Base-by-base conservation (phyloP, 345 rosid genomes). In the Lumnitzera littorea region DNA sequence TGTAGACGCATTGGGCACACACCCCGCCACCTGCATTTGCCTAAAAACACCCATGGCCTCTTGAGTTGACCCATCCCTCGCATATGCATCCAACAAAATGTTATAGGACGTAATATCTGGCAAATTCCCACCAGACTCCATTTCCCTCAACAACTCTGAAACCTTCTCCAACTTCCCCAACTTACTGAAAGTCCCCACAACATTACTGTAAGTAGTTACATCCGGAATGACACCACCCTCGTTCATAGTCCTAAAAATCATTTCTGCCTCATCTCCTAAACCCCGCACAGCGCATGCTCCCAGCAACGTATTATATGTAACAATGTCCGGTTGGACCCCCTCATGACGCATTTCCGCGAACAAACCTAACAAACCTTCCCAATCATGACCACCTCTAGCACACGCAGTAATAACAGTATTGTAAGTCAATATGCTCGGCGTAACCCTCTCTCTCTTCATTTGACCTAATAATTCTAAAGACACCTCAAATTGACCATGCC, bases 261-360 rank as follows among this genome's bases (percentile, higher is more conserved):
- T 89, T 71, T 82, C 97, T 20, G 97, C 96, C 81, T 86, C 97
- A 48, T 84, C 88, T 36, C 91, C 96, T 61, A 90, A 72, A 56
- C 96, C 91, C 73, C 97, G 79, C 64, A 52, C 65, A 15, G 91
- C 96, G 80, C 96, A 94, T 69, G 99, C 96, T 52, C 86, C 73
- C 67, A 94, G 91, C 87, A 89, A 24, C 15, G 91, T 89, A 62
- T 94, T 94, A 71, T 94, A 89, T 2, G 99, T 94, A n/a, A 86
- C 86, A 5, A 87, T 79, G 67, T 89, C 96, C 1, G 97, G 95
- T 24, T 85, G 94, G 69, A 94, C 55, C 2, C 89, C 99, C 57
- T 85, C 95, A 27, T 94, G 97, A 70, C 97, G 87, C 96, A 94
- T 94, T 74, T 94, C 95, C 1, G 97, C 97, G 59, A 89, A 89